Percentiles rank a stretch among this genome's conserved stretches.
Conservation (phyloP, 306 rosid species). For the Cucumis cinereus region DNA sequence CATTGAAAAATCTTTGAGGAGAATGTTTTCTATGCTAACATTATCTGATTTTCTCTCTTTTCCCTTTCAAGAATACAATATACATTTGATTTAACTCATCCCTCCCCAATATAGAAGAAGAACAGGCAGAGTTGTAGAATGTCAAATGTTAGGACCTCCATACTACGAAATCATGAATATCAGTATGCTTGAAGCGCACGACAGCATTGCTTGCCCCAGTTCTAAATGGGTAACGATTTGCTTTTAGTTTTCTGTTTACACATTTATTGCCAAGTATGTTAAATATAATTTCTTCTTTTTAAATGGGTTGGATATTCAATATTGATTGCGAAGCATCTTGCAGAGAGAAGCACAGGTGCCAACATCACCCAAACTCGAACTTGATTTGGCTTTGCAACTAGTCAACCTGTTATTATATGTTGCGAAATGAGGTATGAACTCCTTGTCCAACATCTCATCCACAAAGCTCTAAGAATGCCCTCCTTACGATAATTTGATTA, state of each 20-base stretch:
- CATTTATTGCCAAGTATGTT: background rate
- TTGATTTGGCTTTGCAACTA: background rate
- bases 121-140: background rate
- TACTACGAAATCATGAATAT: background rate
- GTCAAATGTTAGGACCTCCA: background rate
- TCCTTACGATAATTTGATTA: too few species aligned
- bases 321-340: background rate
- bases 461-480: too few species aligned
- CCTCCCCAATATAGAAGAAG: too few species aligned
- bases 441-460: too few species aligned
- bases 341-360: background rate
- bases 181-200: background rate
- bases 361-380: background rate
- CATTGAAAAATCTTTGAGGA: too few species aligned
- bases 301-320: conserved; percentile 33
- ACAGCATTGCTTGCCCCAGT: background rate
- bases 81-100: too few species aligned
- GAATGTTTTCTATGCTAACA: too few species aligned
- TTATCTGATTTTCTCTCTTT: background rate
- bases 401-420: background rate
- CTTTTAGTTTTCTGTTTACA: background rate
- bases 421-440: too few species aligned
- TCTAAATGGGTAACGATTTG: background rate
- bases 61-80: background rate
- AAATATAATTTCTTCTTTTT: conserved; percentile 9